These are phyloP conservation scores for Cyclospora cayetanensis DNA, from an alignment of 169 alveolate genomes.

Conservation along the genomic window DNA sequence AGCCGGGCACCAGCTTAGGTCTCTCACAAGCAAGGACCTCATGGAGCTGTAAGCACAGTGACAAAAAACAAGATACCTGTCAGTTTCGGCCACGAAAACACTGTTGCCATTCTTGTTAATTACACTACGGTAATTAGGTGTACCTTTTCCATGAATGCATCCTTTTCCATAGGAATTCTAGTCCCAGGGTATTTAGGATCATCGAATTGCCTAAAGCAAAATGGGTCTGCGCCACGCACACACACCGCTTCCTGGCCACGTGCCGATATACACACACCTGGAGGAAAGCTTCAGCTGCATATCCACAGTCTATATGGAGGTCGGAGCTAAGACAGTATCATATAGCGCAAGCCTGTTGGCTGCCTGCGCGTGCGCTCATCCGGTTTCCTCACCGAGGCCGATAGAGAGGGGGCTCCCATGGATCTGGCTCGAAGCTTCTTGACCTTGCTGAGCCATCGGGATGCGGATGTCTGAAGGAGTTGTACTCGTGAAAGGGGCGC, in stretches of 20 bases:
- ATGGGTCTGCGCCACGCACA: constrained; percentile 45
- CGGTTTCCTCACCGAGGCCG: constrained; percentile 15
- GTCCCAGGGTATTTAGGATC: constrained; percentile 61
- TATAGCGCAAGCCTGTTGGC: too few species aligned
- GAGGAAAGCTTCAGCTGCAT: too few species aligned
- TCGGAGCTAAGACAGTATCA: too few species aligned
- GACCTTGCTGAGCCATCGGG: neutral
- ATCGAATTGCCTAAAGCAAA: constrained; percentile 69
- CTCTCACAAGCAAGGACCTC: constrained; percentile 73
- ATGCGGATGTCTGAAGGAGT: neutral
- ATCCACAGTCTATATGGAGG: too few species aligned
- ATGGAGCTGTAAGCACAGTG: constrained; percentile 51
- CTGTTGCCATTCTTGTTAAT: neutral
- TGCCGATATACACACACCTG: too few species aligned
- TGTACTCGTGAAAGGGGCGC: neutral
- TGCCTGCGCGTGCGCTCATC: neutral
- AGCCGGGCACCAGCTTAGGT: constrained; percentile 88
- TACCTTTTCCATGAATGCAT: constrained; percentile 53
- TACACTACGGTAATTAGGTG: neutral
- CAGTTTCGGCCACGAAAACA: neutral
- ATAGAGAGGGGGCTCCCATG: neutral
- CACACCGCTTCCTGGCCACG: neutral
- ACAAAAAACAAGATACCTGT: neutral
- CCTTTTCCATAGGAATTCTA: constrained; percentile 33
- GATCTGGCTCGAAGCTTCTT: neutral